Evolutionary conservation across 1,284 basidiomycete species (phyloP).

Genomic region (Microbotryum lychnidis-dioicae): DNA sequence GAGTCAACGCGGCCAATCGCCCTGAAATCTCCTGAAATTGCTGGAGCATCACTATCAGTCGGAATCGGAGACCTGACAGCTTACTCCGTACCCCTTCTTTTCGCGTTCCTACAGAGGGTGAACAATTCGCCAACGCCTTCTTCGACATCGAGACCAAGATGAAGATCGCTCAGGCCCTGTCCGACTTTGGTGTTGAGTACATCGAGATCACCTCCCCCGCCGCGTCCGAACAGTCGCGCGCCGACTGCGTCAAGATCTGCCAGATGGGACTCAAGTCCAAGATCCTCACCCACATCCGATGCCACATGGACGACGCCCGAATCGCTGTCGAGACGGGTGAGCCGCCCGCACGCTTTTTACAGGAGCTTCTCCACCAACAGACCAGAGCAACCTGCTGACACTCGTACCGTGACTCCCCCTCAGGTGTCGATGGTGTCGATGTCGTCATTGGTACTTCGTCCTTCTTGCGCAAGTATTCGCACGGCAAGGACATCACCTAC

Average conservation of each 20-base stretch:
- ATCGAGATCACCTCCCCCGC: conserved; percentile 98
- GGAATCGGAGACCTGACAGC: too few relatives aligned
- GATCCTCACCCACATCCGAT: conserved; percentile 98
- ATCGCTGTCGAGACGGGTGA: conserved; percentile 96
- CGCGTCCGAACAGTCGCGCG: conserved; percentile 90
- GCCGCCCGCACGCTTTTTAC: conserved; percentile 30
- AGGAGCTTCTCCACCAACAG: not conserved
- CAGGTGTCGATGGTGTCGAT: conserved; percentile 96
- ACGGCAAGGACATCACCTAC: conserved; percentile 99
- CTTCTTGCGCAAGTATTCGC: conserved; percentile 98
- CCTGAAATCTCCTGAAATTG: too few relatives aligned
- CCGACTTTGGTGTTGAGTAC: conserved; percentile 98
- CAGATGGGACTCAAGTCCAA: conserved; percentile 95
- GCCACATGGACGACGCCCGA: conserved; percentile 99
- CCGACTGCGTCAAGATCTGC: conserved; percentile 98
- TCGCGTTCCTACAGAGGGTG: conserved; percentile 61
- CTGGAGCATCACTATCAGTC: too few relatives aligned
- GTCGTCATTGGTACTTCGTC: conserved; percentile 99
- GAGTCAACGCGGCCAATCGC: too few relatives aligned
- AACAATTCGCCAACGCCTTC: conserved; percentile 99
- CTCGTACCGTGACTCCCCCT: not conserved
- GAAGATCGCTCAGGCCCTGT: conserved; percentile 90
- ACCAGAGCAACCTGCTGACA: not conserved
- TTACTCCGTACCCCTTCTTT: too few relatives aligned
- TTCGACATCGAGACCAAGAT: conserved; percentile 99